phyloP scores from a whole-genome alignment of 352 stramenopile species.

The Phytophthora podocarpi region DNA sequence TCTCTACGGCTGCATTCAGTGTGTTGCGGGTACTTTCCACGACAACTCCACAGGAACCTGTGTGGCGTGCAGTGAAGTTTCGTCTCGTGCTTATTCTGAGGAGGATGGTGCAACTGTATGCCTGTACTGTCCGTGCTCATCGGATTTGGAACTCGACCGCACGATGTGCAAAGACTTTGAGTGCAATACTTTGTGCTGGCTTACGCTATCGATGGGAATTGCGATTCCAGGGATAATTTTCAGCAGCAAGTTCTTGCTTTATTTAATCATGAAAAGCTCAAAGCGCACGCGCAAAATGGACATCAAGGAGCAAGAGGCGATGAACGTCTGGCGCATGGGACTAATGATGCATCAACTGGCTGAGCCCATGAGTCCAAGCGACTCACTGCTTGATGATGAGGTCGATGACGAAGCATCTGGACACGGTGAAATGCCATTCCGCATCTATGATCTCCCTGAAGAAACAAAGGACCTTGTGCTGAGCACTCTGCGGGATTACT shows the following conservation, averaged over 20 bases:
- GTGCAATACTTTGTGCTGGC: constrained; percentile 67
- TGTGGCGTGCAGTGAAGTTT: constrained; percentile 47
- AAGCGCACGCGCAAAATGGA: constrained; percentile 46
- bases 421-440: constrained; percentile 33
- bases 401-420: constrained; percentile 31
- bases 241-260: constrained; percentile 54
- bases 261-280: constrained; percentile 48
- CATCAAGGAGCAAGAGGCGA: constrained; percentile 63
- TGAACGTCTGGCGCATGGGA: constrained; percentile 73
- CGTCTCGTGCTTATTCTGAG: constrained; percentile 53
- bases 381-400: constrained; percentile 36
- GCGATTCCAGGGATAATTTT: constrained; percentile 58
- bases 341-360: constrained; percentile 66
- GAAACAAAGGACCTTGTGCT: constrained; percentile 66
- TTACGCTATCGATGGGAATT: constrained; percentile 61
- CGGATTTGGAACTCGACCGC: constrained; percentile 41
- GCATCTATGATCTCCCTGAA: constrained; percentile 64
- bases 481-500: constrained; percentile 64
- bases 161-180: constrained; percentile 50
- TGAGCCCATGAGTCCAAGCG: constrained; percentile 31
- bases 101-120: constrained; percentile 57
- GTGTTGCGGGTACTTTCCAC: constrained; percentile 59
- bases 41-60: constrained; percentile 52
- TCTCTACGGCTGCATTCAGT: constrained; percentile 71
- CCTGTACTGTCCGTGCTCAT: constrained; percentile 69